Percentiles rank a stretch among this genome's conserved stretches.
Conservation (phyloP, 192 early-diverging fungal genomes). For the Cladochytrium replicatum region DNA sequence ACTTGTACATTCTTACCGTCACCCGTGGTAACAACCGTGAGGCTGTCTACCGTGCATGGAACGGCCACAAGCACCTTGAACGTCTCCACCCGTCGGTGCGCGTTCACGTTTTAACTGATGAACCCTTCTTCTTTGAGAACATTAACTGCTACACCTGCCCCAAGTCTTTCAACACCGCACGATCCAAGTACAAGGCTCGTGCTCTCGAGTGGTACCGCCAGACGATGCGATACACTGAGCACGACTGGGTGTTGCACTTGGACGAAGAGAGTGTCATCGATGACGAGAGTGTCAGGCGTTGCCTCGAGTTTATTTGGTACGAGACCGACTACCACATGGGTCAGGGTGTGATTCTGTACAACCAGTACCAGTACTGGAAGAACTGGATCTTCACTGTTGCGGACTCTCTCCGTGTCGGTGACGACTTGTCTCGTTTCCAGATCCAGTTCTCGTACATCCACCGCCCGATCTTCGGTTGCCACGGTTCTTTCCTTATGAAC, state of each 20-base stretch:
- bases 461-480: slow-evolving; percentile 42
- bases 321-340: slow-evolving; percentile 39
- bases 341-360: slow-evolving; percentile 47
- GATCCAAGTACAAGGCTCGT: slow-evolving; percentile 46
- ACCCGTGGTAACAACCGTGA: slow-evolving; percentile 47
- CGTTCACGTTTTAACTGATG: slow-evolving; percentile 49
- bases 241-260: slow-evolving; percentile 49
- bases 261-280: slow-evolving; percentile 51
- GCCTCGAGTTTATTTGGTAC: slow-evolving; percentile 39
- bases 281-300: slow-evolving; percentile 27
- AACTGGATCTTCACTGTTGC: slow-evolving; percentile 50
- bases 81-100: slow-evolving; percentile 39
- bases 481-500: slow-evolving; percentile 43
- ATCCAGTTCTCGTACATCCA: slow-evolving; percentile 49
- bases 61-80: slow-evolving; percentile 45
- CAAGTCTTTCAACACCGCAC: slow-evolving; percentile 25
- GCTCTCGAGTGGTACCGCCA: slow-evolving; percentile 52
- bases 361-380: slow-evolving; percentile 48
- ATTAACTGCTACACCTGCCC: slow-evolving; percentile 55
- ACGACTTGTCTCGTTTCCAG: slow-evolving; percentile 47
- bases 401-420: slow-evolving; percentile 42
- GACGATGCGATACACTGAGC: slow-evolving; percentile 41
- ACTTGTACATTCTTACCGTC: slow-evolving; percentile 49
- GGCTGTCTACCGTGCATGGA: slow-evolving; percentile 43
- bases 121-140: slow-evolving; percentile 42